These are phyloP conservation scores for Wallacemonas sp. DNA, from an alignment of 208 protist species.

Conservation along the genomic window DNA sequence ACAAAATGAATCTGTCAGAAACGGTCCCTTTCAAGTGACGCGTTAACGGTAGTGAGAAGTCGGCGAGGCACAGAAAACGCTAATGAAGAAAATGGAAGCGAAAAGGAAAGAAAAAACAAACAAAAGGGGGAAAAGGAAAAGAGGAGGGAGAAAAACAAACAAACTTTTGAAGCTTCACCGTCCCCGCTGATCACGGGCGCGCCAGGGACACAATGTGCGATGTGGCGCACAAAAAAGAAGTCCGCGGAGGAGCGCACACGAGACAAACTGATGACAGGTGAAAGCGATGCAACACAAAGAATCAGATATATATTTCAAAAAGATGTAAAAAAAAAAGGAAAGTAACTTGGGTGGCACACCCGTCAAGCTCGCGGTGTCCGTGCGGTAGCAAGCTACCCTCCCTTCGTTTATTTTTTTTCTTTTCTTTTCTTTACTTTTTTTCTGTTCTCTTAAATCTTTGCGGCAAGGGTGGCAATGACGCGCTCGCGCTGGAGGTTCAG, in stretches of 20 bases:
- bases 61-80: too few species aligned
- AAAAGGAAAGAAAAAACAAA: slow-evolving; percentile 16
- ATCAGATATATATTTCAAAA: too few species aligned
- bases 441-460: slow-evolving; percentile 54
- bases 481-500: slow-evolving; percentile 61
- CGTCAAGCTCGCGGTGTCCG: too few species aligned
- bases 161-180: slow-evolving; percentile 14
- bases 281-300: too few species aligned
- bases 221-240: background rate
- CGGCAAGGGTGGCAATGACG: slow-evolving; percentile 54
- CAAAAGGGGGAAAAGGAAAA: slow-evolving; percentile 21
- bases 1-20: too few species aligned
- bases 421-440: slow-evolving; percentile 1
- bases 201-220: too few species aligned
- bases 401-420: background rate
- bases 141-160: slow-evolving; percentile 9
- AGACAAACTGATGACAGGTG: too few species aligned
- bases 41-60: too few species aligned
- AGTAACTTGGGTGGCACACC: too few species aligned
- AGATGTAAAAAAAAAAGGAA: too few species aligned
- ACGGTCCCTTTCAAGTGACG: too few species aligned
- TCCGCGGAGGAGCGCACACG: background rate
- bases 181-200: background rate
- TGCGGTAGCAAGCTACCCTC: too few species aligned
- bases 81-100: slow-evolving; percentile 13